Conservation (phyloP, 768 basidiomycete genomes). For the Agrocybe praecox region DNA sequence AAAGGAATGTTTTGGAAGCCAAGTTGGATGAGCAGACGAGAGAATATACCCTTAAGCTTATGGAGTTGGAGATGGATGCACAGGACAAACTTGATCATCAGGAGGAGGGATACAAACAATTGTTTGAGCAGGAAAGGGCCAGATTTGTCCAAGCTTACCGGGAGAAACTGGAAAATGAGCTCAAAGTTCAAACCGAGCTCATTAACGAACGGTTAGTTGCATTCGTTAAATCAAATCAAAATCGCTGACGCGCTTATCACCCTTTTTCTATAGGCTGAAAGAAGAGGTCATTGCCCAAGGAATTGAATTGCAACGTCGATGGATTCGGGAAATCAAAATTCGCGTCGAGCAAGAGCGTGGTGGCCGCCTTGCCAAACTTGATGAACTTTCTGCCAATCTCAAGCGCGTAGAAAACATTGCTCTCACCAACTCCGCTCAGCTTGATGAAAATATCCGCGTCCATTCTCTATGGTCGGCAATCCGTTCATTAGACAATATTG, state of each 20-base stretch:
- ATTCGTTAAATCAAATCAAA: background rate
- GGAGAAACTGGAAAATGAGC: slow-evolving; percentile 82
- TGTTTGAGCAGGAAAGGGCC: slow-evolving; percentile 77
- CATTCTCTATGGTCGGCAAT: slow-evolving; percentile 94
- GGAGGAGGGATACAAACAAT: slow-evolving; percentile 82
- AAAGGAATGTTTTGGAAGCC: slow-evolving; percentile 62
- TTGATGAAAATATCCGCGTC: slow-evolving; percentile 91
- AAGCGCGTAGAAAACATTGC: slow-evolving; percentile 92
- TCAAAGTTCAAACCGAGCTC: slow-evolving; percentile 86
- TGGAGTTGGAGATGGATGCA: slow-evolving; percentile 83
- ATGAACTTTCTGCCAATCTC: slow-evolving; percentile 86
- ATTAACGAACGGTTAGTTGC: slow-evolving; percentile 88
- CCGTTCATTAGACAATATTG: slow-evolving; percentile 71
- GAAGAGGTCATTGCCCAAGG: slow-evolving; percentile 97
- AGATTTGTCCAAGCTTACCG: slow-evolving; percentile 79
- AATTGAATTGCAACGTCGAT: slow-evolving; percentile 94
- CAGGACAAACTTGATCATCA: slow-evolving; percentile 85
- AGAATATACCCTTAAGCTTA: slow-evolving; percentile 80
- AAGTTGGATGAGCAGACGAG: slow-evolving; percentile 80
- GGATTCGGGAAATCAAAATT: slow-evolving; percentile 96
- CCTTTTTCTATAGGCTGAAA: slow-evolving; percentile 60
- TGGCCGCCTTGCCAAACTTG: slow-evolving; percentile 91
- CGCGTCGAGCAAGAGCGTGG: slow-evolving; percentile 96
- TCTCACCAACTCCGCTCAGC: slow-evolving; percentile 85
- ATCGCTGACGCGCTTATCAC: background rate